Base-by-base conservation (phyloP, 768 basidiomycete species). In the Psilocybe cyanescens region DNA sequence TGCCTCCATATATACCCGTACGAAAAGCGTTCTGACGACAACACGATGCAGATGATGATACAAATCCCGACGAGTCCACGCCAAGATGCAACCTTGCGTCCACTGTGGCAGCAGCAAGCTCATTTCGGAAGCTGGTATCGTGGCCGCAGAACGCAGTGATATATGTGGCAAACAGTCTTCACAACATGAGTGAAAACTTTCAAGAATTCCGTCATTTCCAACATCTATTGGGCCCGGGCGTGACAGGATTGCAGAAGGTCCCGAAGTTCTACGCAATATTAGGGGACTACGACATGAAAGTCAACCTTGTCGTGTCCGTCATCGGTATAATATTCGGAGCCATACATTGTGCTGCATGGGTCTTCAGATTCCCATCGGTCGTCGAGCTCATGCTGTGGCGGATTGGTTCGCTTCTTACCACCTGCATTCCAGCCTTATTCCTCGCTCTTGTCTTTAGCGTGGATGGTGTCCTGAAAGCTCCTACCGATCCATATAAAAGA, bases 251-350 rank as follows among this genome's bases (percentile, higher is more conserved):
- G 3, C 6, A 44, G 14, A 44, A 44, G 41, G 41, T 44, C 41
- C 41, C 41, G 14, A 44, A 44, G n/a, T 44, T 44, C 41, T 51
- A 51, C 49, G 31, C 14, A 24, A 51, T 30, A 51, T 30, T 51
- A 8, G 49, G 49, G 19, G 17, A 30, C n/a, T 33, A 58, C n/a
- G 46, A 39, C 31, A 56, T 49, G 48, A 51, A 58, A 19, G 48
- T 55, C 29, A 31, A 58, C 5, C 41, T 57, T 17, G 55, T 58
- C 37, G 53, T 55, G 14, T 47, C 53, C 2, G 47, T 61, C n/a
- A 61, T 65, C n/a, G 60, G 56, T 17, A 55, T 47, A 33, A 55
- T 58, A 24, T 65, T 65, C 17, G 63, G 63, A 17, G 50, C 47
- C 8, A 65, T 65, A 16, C 63, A 65, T 47, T 55, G 55, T 46